Percentiles rank a stretch among this genome's conserved stretches.
phyloP scores from a whole-genome alignment of 306 rosid species.

The Malus asiatica region DNA sequence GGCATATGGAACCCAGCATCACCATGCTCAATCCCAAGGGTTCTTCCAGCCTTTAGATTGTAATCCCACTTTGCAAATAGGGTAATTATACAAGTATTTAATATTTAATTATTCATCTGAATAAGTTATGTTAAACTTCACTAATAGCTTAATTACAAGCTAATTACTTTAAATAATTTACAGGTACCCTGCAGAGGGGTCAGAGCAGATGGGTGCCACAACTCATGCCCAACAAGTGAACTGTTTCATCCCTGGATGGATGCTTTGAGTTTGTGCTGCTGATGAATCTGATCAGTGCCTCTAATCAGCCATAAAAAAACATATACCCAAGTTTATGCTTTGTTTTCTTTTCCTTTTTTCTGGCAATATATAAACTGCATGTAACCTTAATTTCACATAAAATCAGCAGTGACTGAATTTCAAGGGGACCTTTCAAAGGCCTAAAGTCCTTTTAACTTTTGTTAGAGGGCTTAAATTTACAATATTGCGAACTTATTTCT shows the following conservation, averaged over 20 bases:
- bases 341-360: neutral
- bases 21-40: slow-evolving; percentile 47
- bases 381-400: slow-evolving; percentile 25
- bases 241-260: slow-evolving; percentile 88
- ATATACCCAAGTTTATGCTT: neutral
- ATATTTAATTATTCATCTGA: neutral
- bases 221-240: slow-evolving; percentile 59
- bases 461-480: neutral
- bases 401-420: slow-evolving; percentile 33
- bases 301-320: neutral
- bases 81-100: slow-evolving; percentile 18
- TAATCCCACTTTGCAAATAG: slow-evolving; percentile 60
- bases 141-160: neutral
- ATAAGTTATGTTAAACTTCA: neutral
- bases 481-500: neutral
- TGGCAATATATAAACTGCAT: slow-evolving; percentile 27
- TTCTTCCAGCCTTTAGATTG: slow-evolving; percentile 54
- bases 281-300: neutral
- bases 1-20: slow-evolving; percentile 56
- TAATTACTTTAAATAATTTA: neutral
- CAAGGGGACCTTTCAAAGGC: slow-evolving; percentile 24
- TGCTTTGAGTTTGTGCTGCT: slow-evolving; percentile 43
- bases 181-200: slow-evolving; percentile 45
- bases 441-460: neutral
- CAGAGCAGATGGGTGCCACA: slow-evolving; percentile 63